phyloP scores from a whole-genome alignment of 2,329 filamentous ascomycete genomes.

The Cladosporium halotolerans region DNA sequence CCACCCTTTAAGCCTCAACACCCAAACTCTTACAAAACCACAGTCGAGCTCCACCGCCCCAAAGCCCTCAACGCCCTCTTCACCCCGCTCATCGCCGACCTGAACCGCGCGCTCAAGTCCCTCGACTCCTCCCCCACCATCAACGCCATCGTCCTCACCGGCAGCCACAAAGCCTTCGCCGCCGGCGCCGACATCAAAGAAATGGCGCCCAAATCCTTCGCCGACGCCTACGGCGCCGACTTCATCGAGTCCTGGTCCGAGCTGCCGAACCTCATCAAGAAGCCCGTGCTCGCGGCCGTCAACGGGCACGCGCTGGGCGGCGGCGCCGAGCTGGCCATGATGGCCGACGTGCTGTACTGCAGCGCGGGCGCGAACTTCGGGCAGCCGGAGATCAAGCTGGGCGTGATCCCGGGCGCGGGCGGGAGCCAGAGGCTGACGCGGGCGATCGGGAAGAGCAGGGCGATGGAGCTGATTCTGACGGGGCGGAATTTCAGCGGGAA shows the following conservation, averaged over 20 bases:
- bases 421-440: conserved; percentile 83
- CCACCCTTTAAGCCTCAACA: conserved; percentile 4
- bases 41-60: conserved; percentile 88
- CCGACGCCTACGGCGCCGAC: conserved; percentile 75
- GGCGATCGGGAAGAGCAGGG: conserved; percentile 61
- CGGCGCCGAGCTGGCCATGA: conserved; percentile 93
- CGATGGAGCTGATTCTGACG: conserved; percentile 88
- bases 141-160: conserved; percentile 76
- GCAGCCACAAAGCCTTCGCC: conserved; percentile 84
- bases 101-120: conserved; percentile 69
- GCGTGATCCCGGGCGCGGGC: conserved; percentile 84
- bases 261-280: conserved; percentile 77
- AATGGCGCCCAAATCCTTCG: conserved; percentile 89
- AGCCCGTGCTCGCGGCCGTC: conserved; percentile 88
- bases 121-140: conserved; percentile 66
- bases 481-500: conserved; percentile 76
- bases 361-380: conserved; percentile 82
- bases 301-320: conserved; percentile 92
- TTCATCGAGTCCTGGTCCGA: conserved; percentile 96
- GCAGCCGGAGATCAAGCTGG: conserved; percentile 94
- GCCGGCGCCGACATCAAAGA: conserved; percentile 98
- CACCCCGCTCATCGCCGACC: conserved; percentile 82
- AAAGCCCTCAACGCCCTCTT: conserved; percentile 93
- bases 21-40: not conserved
- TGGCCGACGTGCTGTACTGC: conserved; percentile 94